Evolutionary conservation across 208 protist genomes (phyloP), one percentile per base, ranked within the genome.

Genomic region (Trypanosoma rangeli): DNA sequence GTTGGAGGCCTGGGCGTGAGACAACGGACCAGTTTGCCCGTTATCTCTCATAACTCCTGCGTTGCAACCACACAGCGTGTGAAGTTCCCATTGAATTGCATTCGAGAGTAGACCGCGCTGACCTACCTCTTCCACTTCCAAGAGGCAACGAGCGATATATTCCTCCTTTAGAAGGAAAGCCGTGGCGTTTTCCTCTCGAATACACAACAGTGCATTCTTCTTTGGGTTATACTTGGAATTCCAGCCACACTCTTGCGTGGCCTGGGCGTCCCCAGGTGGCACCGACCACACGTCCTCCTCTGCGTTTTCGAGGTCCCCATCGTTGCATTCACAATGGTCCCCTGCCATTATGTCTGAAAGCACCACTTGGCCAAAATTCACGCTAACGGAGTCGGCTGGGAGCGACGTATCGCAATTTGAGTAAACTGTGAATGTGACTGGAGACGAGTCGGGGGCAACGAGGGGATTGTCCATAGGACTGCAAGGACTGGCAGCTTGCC

Each of bases 181-280:
- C 31, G 18, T 37, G n/a, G 24, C 24, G 50, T 55, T 13, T 16
- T 10, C 1, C 20, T 28, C 24, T 16, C 48, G 44, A 61, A 64
- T 54, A 48, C 68, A 68, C 35, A 42, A 75, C 4, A 58, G 28
- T 29, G 59, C 29, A 18, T 39, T 18, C 49, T 68, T 52, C 12
- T 52, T 31, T 7, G 18, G 18, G 13, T 75, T 62, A 28, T 69
- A 48, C 16, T 63, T 75, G 5, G 70, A 42, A 20, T 26, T 33
- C 61, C 70, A 68, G 46, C 62, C 64, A 15, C 64, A 37, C n/a
- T 28, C 67, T 15, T 5, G 15, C 29, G 9, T 58, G 12, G 46
- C 44, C n/a, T 64, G 46, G 4, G 56, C 15, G 20, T 37, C 60
- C 9, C 68, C 68, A 60, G 46, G 26, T 1, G 68, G 68, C n/a